Base-by-base conservation (phyloP, 352 stramenopile species). In the Porosira glacialis region DNA sequence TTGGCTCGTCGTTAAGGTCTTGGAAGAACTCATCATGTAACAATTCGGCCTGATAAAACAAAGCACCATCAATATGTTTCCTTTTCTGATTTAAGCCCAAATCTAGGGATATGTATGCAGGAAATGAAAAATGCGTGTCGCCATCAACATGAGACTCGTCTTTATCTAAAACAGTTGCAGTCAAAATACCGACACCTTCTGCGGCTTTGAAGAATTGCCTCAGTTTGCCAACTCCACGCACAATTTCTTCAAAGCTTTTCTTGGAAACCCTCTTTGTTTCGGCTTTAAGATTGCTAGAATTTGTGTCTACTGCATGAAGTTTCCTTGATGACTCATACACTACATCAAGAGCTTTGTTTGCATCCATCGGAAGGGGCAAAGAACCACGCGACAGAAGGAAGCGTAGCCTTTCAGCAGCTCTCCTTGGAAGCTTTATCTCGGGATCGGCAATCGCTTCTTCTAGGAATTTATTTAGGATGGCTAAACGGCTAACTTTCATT, bases 41-140 rank as follows among this genome's bases (percentile, higher is more conserved):
- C n/a, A n/a, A n/a, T n/a, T n/a, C n/a, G n/a, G n/a, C n/a, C n/a
- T n/a, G n/a, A n/a, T n/a, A n/a, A n/a, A n/a, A n/a, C n/a, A n/a
- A n/a, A n/a, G n/a, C n/a, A n/a, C n/a, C n/a, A n/a, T n/a, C n/a
- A n/a, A n/a, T n/a, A 63, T 82, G 71, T 30, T 70, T 72, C 49
- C 70, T 47, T n/a, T 58, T 71, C 56, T 90, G 81, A 36, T 72
- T 63, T 8, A 91, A 36, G 24, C 84, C 84, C 17, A 91, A 41
- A 66, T 91, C 84, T 4, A 91, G 31, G 13, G 78, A 83, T 44
- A 89, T 80, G 44, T 75, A 88, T 11, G 75, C 22, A 47, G 84
- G 81, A 50, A 44, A 47, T 27, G 45, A 78, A 7, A 78, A 10
- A 8, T 69, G 33, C n/a, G 31, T 60, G 2, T 62, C 19, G 15